Conservation (phyloP, 2,329 filamentous ascomycete genomes). For the Mariannaea sp. region DNA sequence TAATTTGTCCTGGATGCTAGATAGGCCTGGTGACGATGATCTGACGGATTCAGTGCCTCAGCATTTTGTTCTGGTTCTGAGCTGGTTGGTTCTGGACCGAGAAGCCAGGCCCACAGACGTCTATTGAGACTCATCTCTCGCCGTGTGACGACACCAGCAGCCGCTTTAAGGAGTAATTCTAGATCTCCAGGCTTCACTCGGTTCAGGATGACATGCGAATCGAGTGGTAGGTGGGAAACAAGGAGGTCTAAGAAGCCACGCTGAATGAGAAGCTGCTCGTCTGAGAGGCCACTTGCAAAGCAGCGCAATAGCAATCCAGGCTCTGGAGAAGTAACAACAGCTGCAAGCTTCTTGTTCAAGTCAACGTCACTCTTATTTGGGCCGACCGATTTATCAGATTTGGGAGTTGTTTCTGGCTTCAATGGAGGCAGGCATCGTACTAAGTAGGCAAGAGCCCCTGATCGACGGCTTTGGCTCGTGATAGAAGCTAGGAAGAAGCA, state of each 20-base stretch:
- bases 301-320: constrained; percentile 88
- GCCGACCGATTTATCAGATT: constrained; percentile 17
- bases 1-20: constrained; percentile 72
- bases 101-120: constrained; percentile 92
- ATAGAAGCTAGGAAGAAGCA: constrained; percentile 94
- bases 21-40: constrained; percentile 51
- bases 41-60: constrained; percentile 50
- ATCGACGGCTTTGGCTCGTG: constrained; percentile 81
- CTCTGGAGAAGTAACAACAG: constrained; percentile 83
- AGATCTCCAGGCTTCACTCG: constrained; percentile 76
- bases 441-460: constrained; percentile 87
- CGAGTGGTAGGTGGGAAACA: constrained; percentile 85
- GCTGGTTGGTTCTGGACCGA: constrained; percentile 72
- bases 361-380: constrained; percentile 24
- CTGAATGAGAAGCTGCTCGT: constrained; percentile 90
- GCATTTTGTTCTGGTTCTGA: constrained; percentile 53
- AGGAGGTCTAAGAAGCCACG: constrained; percentile 91
- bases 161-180: constrained; percentile 79
- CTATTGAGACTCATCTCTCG: constrained; percentile 97
- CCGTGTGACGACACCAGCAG: constrained; percentile 83
- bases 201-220: constrained; percentile 79
- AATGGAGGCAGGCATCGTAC: constrained; percentile 71
- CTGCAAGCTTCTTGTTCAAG: constrained; percentile 57
- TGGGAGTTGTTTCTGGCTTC: constrained; percentile 21
- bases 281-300: constrained; percentile 86